Evolutionary conservation across 768 basidiomycete species (phyloP).

Genomic region (Lactarius indigo): DNA sequence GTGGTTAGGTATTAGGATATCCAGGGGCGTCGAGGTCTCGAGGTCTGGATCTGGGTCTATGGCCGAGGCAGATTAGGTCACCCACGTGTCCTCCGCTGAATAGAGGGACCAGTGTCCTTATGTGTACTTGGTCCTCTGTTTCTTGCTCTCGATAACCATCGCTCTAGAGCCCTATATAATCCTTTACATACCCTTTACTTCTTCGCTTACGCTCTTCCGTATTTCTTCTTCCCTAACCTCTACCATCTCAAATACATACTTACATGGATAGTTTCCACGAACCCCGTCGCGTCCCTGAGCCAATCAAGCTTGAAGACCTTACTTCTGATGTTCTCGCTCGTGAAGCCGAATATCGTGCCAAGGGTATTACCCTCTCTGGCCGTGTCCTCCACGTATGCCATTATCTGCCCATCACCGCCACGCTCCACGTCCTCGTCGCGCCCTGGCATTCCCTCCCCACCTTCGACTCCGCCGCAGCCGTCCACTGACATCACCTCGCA

Average conservation of each 20-base stretch:
- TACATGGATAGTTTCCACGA: slow-evolving; percentile 74
- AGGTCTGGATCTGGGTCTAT: neutral
- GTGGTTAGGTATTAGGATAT: neutral
- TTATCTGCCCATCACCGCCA: slow-evolving; percentile 76
- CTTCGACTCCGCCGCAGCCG: slow-evolving; percentile 69
- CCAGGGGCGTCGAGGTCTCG: neutral
- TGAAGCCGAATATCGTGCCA: slow-evolving; percentile 65
- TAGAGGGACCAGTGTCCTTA: neutral
- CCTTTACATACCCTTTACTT: neutral
- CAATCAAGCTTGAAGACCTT: slow-evolving; percentile 69
- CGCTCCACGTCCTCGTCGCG: slow-evolving; percentile 42
- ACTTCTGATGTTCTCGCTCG: slow-evolving; percentile 67
- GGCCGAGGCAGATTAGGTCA: neutral
- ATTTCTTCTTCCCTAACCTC: neutral
- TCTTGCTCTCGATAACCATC: slow-evolving; percentile 21
- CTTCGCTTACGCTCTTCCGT: neutral
- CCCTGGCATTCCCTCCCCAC: slow-evolving; percentile 62
- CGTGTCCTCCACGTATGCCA: slow-evolving; percentile 91
- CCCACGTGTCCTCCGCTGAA: neutral
- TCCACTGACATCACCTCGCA: slow-evolving; percentile 44
- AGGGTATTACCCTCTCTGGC: slow-evolving; percentile 74
- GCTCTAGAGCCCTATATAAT: slow-evolving; percentile 18
- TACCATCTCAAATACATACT: neutral
- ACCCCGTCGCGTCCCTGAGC: slow-evolving; percentile 38
- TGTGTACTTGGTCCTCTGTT: slow-evolving; percentile 2